Conservation (phyloP, 2,329 filamentous ascomycete species). For the Geoglossum cookeanum region DNA sequence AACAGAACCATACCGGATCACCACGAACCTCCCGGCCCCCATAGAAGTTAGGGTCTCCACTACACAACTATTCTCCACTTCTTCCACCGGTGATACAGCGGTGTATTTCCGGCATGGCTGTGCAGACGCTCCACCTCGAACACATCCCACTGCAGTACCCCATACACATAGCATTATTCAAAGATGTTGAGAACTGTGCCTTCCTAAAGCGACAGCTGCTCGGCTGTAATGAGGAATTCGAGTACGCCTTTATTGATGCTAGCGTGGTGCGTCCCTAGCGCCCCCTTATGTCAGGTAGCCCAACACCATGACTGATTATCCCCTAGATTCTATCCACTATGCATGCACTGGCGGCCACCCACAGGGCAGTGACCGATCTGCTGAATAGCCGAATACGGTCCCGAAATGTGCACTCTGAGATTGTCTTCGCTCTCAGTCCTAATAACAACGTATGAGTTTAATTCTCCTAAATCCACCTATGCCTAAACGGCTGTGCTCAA, state of each 20-base stretch:
- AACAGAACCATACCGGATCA: background rate
- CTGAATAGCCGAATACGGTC: conserved; percentile 47
- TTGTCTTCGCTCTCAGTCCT: conserved; percentile 59
- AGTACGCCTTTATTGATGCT: conserved; percentile 88
- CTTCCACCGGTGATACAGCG: background rate
- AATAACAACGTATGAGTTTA: conserved; percentile 52
- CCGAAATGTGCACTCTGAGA: conserved; percentile 75
- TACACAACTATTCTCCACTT: background rate
- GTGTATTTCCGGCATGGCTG: conserved; percentile 8
- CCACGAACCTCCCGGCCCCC: background rate
- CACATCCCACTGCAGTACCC: conserved; percentile 51
- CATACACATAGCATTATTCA: conserved; percentile 59
- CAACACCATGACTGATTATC: conserved; percentile 4
- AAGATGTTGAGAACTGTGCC: conserved; percentile 53
- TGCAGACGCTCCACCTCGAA: conserved; percentile 54
- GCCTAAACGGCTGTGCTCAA: background rate
- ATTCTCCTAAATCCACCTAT: conserved; percentile 2
- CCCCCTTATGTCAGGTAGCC: conserved; percentile 7
- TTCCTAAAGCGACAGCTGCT: conserved; percentile 71
- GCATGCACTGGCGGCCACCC: conserved; percentile 58
- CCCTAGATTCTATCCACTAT: conserved; percentile 46
- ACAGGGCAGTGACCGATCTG: conserved; percentile 53
- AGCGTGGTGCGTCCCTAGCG: conserved; percentile 37
- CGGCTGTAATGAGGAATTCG: conserved; percentile 64
- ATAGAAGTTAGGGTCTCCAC: background rate